Base-by-base conservation (phyloP, 306 rosid species). In the Quercus variabilis region DNA sequence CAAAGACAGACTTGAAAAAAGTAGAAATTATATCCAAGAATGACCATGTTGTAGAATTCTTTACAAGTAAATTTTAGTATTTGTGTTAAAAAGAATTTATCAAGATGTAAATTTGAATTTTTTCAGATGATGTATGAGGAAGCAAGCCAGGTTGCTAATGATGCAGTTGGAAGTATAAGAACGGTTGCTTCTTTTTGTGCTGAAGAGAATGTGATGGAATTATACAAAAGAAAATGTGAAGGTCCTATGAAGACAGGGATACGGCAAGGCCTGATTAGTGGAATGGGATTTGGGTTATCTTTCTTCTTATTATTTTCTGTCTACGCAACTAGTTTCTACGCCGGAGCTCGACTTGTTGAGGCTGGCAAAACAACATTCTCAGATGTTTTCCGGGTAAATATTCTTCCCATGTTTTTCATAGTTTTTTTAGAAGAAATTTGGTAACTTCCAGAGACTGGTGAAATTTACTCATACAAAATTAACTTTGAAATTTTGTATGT, bases 161-260 rank as follows among this genome's bases (percentile, higher is more conserved):
- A 89, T 78, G 89, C 92, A 49, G 86, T 83, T 69, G 85, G 92
- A 56, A 81, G 92, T 63, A 86, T 85, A 49, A 88, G 94, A 78
- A 90, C 94, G 5, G 82, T 90, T 81, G 80, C 92, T 51, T 88
- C 94, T 58, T 90, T 90, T 76, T 88, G 94, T 70, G 92, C 94
- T 19, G 94, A 90, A 78, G 84, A 87, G 73, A 90, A 86, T 83
- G 92, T 86, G 80, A 83, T 89, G 81, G 82, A 83, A 43, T 20
- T 89, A 20, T 89, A 91, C 81, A 43, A 76, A 74, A 74, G 73
- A 73, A 89, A 88, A 78, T 91, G 96, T 60, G 89, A 86, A 81
- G 91, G 87, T 19, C 96, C 91, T 7, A 76, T 70, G 63, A 81
- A 78, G 75, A 60, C 80, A 54, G 91, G 96, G 35, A 79, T 87